Evolutionary conservation across 2,329 filamentous ascomycete genomes (phyloP).

Genomic region (Onygenales sp.): DNA sequence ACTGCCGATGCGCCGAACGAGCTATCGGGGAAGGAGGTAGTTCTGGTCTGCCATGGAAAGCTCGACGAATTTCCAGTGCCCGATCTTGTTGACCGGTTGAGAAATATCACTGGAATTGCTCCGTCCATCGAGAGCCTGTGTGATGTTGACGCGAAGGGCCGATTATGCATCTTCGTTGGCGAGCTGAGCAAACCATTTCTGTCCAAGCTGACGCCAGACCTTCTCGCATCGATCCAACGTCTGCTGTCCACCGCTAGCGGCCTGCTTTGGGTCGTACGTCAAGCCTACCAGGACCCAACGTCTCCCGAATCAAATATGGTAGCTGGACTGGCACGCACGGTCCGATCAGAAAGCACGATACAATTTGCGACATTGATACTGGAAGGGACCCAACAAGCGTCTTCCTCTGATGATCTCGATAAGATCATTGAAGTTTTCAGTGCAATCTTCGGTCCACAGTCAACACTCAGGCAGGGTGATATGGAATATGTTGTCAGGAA

Average conservation of each 20-base stretch:
- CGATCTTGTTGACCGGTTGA: neutral
- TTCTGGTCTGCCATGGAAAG: neutral
- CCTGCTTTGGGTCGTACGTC: neutral
- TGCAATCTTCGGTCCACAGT: neutral
- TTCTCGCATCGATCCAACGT: neutral
- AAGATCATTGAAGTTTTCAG: conserved; percentile 5
- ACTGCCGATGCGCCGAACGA: neutral
- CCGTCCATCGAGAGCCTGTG: neutral
- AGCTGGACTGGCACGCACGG: neutral
- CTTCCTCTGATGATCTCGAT: neutral
- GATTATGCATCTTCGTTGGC: neutral
- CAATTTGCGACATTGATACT: neutral
- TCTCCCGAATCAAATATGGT: neutral
- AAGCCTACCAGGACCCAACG: neutral
- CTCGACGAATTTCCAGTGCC: neutral
- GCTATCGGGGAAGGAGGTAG: neutral
- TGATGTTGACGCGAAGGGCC: neutral
- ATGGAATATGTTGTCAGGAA: conserved; percentile 5
- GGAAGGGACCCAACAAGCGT: neutral
- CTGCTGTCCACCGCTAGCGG: neutral
- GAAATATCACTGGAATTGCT: neutral
- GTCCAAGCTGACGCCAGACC: neutral
- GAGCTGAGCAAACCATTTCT: neutral
- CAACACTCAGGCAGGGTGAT: neutral
- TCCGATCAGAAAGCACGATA: neutral